These are phyloP conservation scores for Pugionium cornutum DNA, from an alignment of 345 rosid species.

Conservation along the genomic window DNA sequence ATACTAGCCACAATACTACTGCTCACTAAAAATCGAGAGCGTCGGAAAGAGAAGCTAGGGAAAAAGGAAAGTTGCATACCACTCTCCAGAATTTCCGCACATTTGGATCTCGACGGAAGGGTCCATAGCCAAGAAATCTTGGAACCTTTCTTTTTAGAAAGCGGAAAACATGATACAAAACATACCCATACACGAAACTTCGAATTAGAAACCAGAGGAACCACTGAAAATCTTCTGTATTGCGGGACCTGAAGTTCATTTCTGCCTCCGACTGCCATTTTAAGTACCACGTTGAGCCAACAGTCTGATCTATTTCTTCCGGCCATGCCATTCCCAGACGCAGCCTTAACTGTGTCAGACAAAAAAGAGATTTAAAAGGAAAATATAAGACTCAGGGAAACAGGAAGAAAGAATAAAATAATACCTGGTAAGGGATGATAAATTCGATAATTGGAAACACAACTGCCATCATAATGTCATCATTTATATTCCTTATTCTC, in stretches of 20 bases:
- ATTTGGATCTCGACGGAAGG: conserved; percentile 71
- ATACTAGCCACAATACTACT: conserved; percentile 23
- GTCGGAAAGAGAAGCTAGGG: conserved; percentile 17
- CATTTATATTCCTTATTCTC: conserved; percentile 59
- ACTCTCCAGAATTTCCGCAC: conserved; percentile 69
- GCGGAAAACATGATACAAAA: conserved; percentile 60
- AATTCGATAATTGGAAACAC: conserved; percentile 67
- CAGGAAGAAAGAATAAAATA: conserved; percentile 18
- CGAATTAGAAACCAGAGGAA: conserved; percentile 68
- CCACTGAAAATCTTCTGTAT: conserved; percentile 59
- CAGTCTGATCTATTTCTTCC: conserved; percentile 69
- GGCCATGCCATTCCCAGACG: conserved; percentile 93
- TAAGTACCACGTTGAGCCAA: conserved; percentile 84
- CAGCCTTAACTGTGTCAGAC: conserved; percentile 58
- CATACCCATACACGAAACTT: conserved; percentile 57
- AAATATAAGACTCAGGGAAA: conserved; percentile 2
- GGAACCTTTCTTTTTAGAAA: conserved; percentile 75
- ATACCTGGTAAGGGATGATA: conserved; percentile 79
- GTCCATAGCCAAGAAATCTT: conserved; percentile 77
- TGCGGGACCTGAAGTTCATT: conserved; percentile 61
- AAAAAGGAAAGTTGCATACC: conserved; percentile 50
- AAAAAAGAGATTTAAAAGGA: not conserved
- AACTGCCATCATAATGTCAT: conserved; percentile 65
- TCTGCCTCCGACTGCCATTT: conserved; percentile 86
- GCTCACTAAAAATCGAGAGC: conserved; percentile 16